phyloP scores from a whole-genome alignment of 352 stramenopile species.

The Phytophthora chlamydospora region DNA sequence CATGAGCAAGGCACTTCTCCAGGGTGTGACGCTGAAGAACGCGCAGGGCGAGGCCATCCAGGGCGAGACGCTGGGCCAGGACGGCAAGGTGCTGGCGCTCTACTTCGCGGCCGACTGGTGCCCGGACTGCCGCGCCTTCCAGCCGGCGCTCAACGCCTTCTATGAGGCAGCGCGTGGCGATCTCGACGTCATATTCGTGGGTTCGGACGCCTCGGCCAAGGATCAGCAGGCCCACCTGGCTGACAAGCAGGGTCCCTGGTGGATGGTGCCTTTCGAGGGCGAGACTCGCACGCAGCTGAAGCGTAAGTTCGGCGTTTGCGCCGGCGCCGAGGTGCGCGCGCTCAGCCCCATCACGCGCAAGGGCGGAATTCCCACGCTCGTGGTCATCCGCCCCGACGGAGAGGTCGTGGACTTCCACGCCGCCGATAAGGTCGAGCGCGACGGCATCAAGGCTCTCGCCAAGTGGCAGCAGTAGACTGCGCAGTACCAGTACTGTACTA shows the following conservation, averaged over 20 bases:
- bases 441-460: slow-evolving; percentile 49
- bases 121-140: slow-evolving; percentile 81
- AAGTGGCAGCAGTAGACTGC: slow-evolving; percentile 43
- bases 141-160: slow-evolving; percentile 77
- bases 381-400: slow-evolving; percentile 68
- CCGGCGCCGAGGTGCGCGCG: slow-evolving; percentile 58
- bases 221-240: slow-evolving; percentile 71
- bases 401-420: slow-evolving; percentile 74
- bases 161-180: slow-evolving; percentile 57
- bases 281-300: slow-evolving; percentile 73
- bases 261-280: slow-evolving; percentile 75
- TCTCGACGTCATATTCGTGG: slow-evolving; percentile 82
- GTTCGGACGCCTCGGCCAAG: slow-evolving; percentile 64
- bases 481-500: too few species aligned
- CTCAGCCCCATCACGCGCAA: slow-evolving; percentile 69
- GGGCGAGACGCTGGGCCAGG: slow-evolving; percentile 48
- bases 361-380: slow-evolving; percentile 74
- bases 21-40: slow-evolving; percentile 63
- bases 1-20: slow-evolving; percentile 55
- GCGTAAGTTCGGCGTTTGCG: slow-evolving; percentile 82
- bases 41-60: slow-evolving; percentile 49
- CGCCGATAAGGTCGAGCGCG: slow-evolving; percentile 62
- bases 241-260: slow-evolving; percentile 80
- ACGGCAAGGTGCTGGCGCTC: slow-evolving; percentile 66
- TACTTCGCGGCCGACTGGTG: slow-evolving; percentile 90